phyloP scores from a whole-genome alignment of 1,284 basidiomycete genomes.

The Moniliella sp. region DNA sequence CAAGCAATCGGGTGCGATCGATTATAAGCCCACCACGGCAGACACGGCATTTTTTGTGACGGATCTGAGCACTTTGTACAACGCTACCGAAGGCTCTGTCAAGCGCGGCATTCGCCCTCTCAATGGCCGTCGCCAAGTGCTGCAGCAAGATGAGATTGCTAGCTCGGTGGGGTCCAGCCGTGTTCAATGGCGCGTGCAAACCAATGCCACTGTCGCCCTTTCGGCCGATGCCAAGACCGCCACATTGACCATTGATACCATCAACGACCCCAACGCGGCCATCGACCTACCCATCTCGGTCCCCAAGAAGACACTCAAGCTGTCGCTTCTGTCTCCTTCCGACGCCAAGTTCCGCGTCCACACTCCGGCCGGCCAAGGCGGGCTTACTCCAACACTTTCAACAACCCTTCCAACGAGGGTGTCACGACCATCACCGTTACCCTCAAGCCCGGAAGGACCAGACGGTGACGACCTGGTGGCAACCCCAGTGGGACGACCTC shows the following conservation, averaged over 20 bases:
- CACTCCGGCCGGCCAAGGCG: too few relatives aligned
- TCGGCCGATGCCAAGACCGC: slow-evolving; percentile 39
- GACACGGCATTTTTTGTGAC: slow-evolving; percentile 68
- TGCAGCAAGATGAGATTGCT: slow-evolving; percentile 39
- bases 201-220: slow-evolving; percentile 48
- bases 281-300: slow-evolving; percentile 30
- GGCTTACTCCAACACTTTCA: too few relatives aligned
- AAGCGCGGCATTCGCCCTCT: slow-evolving; percentile 70
- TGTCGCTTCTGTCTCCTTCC: slow-evolving; percentile 38
- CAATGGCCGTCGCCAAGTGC: slow-evolving; percentile 70
- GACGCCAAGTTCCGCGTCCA: slow-evolving; percentile 1
- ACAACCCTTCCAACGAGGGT: too few relatives aligned
- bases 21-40: slow-evolving; percentile 41
- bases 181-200: slow-evolving; percentile 83
- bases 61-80: slow-evolving; percentile 62
- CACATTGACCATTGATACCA: slow-evolving; percentile 45
- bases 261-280: slow-evolving; percentile 41
- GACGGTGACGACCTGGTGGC: too few relatives aligned
- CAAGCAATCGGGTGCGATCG: slow-evolving; percentile 52
- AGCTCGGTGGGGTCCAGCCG: slow-evolving; percentile 8
- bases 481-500: slow-evolving; percentile 25
- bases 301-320: slow-evolving; percentile 22
- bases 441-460: too few relatives aligned
- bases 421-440: too few relatives aligned
- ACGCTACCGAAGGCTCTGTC: slow-evolving; percentile 42